phyloP scores from a whole-genome alignment of 2,329 filamentous ascomycete genomes.

The Ustulina deusta region DNA sequence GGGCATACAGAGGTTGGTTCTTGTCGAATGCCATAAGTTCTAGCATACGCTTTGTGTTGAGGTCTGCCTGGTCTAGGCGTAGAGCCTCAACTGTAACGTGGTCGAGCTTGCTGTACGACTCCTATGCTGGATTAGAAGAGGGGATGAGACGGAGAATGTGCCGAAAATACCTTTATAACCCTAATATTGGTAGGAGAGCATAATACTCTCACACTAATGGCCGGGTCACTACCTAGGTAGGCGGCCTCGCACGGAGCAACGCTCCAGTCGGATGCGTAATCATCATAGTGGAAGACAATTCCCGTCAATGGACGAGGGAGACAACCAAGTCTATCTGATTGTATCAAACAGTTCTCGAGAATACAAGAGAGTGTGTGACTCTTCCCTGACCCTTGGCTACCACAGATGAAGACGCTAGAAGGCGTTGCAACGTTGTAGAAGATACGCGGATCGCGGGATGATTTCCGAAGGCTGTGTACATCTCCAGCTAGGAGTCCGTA shows the following conservation, averaged over 20 bases:
- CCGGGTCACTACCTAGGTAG: constrained; percentile 59
- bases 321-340: constrained; percentile 45
- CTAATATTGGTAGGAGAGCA: constrained; percentile 66
- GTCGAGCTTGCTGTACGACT: constrained; percentile 56
- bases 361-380: constrained; percentile 69
- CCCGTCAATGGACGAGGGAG: constrained; percentile 67
- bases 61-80: constrained; percentile 61
- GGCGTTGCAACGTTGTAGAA: constrained; percentile 63
- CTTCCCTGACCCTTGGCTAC: constrained; percentile 73
- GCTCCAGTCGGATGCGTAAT: constrained; percentile 61
- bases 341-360: constrained; percentile 68
- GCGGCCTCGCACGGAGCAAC: constrained; percentile 71
- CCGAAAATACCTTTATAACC: constrained; percentile 52
- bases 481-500: constrained; percentile 44
- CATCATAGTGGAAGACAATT: constrained; percentile 74
- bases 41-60: constrained; percentile 70
- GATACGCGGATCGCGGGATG: constrained; percentile 50
- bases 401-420: constrained; percentile 72
- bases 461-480: neutral
- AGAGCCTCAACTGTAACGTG: constrained; percentile 64
- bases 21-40: constrained; percentile 69
- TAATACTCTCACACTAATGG: constrained; percentile 64
- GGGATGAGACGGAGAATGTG: neutral
- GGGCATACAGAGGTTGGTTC: constrained; percentile 68
- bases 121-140: constrained; percentile 44